Evolutionary conservation across 2,329 filamentous ascomycete genomes (phyloP).

Genomic region (Decorospora gaudefroyi): DNA sequence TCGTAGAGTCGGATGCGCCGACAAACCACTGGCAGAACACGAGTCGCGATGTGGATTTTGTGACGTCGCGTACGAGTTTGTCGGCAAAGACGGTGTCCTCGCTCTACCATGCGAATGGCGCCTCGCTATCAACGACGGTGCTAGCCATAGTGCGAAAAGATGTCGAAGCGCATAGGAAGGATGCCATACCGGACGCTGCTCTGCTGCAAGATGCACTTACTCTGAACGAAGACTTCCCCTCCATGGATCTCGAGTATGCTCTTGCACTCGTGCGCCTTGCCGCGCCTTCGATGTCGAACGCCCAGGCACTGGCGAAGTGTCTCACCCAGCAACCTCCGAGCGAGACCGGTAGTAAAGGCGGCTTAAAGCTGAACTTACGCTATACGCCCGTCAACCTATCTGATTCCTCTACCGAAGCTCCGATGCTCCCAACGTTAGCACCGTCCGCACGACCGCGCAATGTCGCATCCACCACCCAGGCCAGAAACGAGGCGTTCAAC

Average conservation of each 20-base stretch:
- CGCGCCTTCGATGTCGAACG: constrained; percentile 60
- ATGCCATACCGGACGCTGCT: constrained; percentile 47
- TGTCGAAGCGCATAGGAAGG: constrained; percentile 47
- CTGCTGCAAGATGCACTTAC: constrained; percentile 58
- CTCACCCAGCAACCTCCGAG: constrained; percentile 51
- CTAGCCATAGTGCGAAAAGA: constrained; percentile 57
- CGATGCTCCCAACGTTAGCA: constrained; percentile 34
- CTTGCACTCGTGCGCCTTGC: constrained; percentile 61
- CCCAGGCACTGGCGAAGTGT: constrained; percentile 63
- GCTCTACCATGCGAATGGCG: constrained; percentile 62
- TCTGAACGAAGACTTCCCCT: constrained; percentile 60
- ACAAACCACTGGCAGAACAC: constrained; percentile 64
- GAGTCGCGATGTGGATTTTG: constrained; percentile 63
- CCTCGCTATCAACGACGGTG: constrained; percentile 61
- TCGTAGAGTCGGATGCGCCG: constrained; percentile 29
- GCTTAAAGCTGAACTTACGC: constrained; percentile 55
- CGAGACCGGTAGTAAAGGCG: constrained; percentile 37
- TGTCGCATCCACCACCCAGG: constrained; percentile 51
- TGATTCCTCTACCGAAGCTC: constrained; percentile 34
- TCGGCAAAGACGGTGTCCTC: constrained; percentile 57
- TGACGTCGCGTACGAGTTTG: constrained; percentile 58
- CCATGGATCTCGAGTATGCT: constrained; percentile 55
- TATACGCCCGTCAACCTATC: constrained; percentile 51
- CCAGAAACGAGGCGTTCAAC: constrained; percentile 57
- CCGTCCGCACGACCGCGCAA: constrained; percentile 47